Conservation (phyloP, 208 protist genomes). For the Leishmania amazonensis region DNA sequence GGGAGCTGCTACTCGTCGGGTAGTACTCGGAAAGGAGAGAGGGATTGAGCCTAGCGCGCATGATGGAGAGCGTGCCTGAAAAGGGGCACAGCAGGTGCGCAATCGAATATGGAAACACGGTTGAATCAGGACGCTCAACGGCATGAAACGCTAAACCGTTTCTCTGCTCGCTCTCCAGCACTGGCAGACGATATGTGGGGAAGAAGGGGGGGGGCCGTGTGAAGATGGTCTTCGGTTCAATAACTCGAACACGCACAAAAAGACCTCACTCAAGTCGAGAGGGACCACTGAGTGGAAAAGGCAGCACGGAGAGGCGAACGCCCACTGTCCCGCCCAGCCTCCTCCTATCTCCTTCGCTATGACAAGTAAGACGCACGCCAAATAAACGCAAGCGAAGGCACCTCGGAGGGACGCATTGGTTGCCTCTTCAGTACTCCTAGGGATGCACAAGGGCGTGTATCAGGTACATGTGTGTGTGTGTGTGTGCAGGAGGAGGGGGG, state of each 20-base stretch:
- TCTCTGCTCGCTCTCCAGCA: not conserved
- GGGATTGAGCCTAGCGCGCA: conserved; percentile 17
- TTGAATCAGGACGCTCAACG: not conserved
- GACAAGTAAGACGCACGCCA: not conserved
- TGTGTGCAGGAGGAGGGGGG: not conserved
- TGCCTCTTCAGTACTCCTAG: not conserved
- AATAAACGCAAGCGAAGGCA: not conserved
- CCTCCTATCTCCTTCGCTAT: not conserved
- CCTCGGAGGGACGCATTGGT: not conserved
- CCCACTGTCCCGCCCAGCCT: too few relatives aligned
- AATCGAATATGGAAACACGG: not conserved
- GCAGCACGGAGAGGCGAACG: not conserved
- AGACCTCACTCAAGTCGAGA: not conserved
- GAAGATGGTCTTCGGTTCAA: not conserved
- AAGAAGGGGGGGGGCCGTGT: not conserved
- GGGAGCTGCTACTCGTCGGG: conserved; percentile 51
- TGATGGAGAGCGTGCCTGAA: not conserved
- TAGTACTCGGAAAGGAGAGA: conserved; percentile 38
- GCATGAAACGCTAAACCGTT: not conserved
- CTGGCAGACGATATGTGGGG: not conserved
- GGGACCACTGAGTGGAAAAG: not conserved
- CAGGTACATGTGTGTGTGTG: conserved; percentile 12
- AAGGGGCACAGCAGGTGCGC: not conserved
- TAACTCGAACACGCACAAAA: not conserved
- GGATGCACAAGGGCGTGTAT: not conserved